phyloP scores from a whole-genome alignment of 2,329 filamentous ascomycete genomes.

The Calonectria hongkongensis region DNA sequence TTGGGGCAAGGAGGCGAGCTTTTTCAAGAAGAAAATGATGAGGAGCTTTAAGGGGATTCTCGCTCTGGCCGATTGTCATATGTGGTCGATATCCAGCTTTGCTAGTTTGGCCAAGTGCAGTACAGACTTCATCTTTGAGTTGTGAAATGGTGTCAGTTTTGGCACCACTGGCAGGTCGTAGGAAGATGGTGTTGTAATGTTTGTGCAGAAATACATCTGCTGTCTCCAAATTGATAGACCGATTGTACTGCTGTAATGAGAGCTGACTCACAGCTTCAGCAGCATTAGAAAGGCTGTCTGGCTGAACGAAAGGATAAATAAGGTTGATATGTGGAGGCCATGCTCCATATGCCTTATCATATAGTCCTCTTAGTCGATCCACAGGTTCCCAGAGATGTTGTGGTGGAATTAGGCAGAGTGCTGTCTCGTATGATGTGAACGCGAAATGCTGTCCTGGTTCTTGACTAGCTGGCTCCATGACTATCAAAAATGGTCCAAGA shows the following conservation, averaged over 20 bases:
- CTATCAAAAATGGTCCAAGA: not conserved
- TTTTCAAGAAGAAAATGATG: constrained; percentile 73
- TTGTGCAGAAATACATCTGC: constrained; percentile 70
- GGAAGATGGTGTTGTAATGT: constrained; percentile 70
- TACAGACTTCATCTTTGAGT: constrained; percentile 61
- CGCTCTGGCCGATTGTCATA: constrained; percentile 77
- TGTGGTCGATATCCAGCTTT: constrained; percentile 64
- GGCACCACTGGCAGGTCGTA: constrained; percentile 54
- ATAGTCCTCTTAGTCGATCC: constrained; percentile 74
- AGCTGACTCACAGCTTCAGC: constrained; percentile 55
- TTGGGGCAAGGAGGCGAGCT: constrained; percentile 65
- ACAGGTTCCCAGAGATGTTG: constrained; percentile 66
- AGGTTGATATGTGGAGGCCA: constrained; percentile 82
- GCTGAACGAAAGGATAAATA: constrained; percentile 78
- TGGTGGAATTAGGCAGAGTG: constrained; percentile 76
- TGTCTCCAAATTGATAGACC: constrained; percentile 61
- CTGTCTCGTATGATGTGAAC: constrained; percentile 71
- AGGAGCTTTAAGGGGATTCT: constrained; percentile 65
- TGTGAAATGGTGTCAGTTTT: constrained; percentile 51
- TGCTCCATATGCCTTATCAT: constrained; percentile 76
- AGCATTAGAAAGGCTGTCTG: constrained; percentile 67
- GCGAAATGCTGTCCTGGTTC: constrained; percentile 23
- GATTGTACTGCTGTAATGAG: constrained; percentile 34
- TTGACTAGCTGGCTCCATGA: constrained; percentile 40
- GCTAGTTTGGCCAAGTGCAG: constrained; percentile 57